Evolutionary conservation across 306 rosid species (phyloP).

Genomic region (Gynostemma pentaphyllum): DNA sequence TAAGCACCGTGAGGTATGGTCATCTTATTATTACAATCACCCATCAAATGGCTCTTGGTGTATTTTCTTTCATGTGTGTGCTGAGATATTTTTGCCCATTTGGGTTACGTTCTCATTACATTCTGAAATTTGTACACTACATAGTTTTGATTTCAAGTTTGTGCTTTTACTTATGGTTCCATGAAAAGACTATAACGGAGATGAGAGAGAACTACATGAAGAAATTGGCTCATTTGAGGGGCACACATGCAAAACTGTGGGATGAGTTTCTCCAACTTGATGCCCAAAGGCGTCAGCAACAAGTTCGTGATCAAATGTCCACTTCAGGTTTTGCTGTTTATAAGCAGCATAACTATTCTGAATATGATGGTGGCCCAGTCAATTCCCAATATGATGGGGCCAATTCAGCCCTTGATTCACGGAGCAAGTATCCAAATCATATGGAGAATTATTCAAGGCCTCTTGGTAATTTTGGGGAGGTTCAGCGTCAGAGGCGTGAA

Average conservation of each 20-base stretch:
- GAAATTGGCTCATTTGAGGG: conserved; percentile 61
- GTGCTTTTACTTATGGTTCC: conserved; percentile 20
- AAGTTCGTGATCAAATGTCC: conserved; percentile 52
- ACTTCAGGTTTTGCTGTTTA: conserved; percentile 52
- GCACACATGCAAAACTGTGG: conserved; percentile 66
- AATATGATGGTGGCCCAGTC: conserved; percentile 46
- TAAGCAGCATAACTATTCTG: conserved; percentile 55
- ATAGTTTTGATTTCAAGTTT: conserved; percentile 12
- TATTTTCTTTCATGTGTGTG: background rate
- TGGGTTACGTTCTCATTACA: background rate
- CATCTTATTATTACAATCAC: conserved; percentile 5
- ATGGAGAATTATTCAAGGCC: conserved; percentile 60
- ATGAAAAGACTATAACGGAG: conserved; percentile 64
- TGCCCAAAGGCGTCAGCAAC: conserved; percentile 67
- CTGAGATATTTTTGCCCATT: background rate
- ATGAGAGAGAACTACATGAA: conserved; percentile 72
- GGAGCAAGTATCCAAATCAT: conserved; percentile 59
- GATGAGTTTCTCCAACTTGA: conserved; percentile 78
- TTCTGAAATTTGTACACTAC: conserved; percentile 2
- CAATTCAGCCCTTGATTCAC: conserved; percentile 51
- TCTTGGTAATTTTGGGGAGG: conserved; percentile 64
- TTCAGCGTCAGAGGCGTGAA: conserved; percentile 61
- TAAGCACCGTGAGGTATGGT: conserved; percentile 87
- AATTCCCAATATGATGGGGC: conserved; percentile 51
- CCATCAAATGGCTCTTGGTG: conserved; percentile 12